These are phyloP conservation scores for Didymella exigua DNA, from an alignment of 2,329 filamentous ascomycete genomes.

Conservation along the genomic window DNA sequence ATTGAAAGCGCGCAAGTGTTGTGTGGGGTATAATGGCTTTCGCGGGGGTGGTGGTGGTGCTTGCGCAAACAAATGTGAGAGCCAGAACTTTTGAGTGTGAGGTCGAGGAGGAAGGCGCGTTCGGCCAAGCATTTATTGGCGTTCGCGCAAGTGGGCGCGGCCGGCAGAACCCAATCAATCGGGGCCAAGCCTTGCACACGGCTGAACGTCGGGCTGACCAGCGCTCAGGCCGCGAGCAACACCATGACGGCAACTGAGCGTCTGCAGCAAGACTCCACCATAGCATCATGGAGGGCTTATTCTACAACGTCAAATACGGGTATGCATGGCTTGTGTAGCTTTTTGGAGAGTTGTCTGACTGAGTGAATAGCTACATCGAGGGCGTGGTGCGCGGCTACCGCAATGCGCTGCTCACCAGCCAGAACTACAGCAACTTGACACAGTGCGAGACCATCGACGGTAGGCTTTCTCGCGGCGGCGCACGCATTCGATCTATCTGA, in stretches of 20 bases:
- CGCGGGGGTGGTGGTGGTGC: conserved; percentile 7
- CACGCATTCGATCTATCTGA: conserved; percentile 7
- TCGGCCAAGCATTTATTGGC: conserved; percentile 2
- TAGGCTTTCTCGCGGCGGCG: conserved; percentile 51
- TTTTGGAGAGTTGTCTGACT: conserved; percentile 21
- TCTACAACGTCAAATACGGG: conserved; percentile 95
- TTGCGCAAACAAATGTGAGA: conserved; percentile 4
- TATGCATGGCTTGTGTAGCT: conserved; percentile 51
- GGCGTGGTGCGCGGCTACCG: conserved; percentile 97
- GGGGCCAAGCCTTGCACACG: not conserved
- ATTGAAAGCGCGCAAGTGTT: not conserved
- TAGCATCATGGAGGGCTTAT: conserved; percentile 80
- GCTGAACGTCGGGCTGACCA: not conserved
- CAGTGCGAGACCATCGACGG: conserved; percentile 98
- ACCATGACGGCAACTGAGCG: conserved; percentile 13
- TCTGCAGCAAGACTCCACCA: conserved; percentile 6
- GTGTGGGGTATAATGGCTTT: conserved; percentile 13
- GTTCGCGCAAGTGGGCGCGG: not conserved
- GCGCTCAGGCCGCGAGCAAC: conserved; percentile 1
- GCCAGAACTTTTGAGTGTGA: conserved; percentile 12
- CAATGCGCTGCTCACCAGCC: conserved; percentile 85
- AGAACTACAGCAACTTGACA: conserved; percentile 93
- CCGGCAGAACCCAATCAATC: too few relatives aligned
- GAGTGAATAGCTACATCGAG: conserved; percentile 78
- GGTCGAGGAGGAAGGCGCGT: conserved; percentile 28